Conservation (phyloP, 1,284 basidiomycete genomes). For the Fomitopsis pinicola region DNA sequence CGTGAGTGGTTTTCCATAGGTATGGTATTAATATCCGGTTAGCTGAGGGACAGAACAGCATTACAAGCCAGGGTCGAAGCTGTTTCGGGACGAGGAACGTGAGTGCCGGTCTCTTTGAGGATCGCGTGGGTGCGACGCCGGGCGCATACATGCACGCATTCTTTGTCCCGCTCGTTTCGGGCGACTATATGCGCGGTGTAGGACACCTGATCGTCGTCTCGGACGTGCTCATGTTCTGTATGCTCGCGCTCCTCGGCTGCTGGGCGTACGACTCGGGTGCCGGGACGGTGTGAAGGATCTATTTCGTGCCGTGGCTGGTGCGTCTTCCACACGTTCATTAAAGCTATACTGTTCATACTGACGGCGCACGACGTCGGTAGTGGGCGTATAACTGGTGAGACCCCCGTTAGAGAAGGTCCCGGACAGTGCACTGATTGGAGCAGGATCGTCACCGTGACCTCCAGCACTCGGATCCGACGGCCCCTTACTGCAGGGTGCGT, state of each 20-base stretch:
- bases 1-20: slow-evolving; percentile 13
- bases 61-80: slow-evolving; percentile 27
- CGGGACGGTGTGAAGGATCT: slow-evolving; percentile 24
- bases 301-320: slow-evolving; percentile 58
- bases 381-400: slow-evolving; percentile 33
- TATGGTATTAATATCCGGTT: neutral
- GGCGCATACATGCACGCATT: neutral
- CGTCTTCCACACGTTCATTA: neutral
- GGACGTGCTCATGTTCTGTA: slow-evolving; percentile 50
- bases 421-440: neutral
- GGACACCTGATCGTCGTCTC: slow-evolving; percentile 43
- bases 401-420: neutral
- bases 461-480: slow-evolving; percentile 37
- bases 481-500: slow-evolving; percentile 36
- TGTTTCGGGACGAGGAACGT: slow-evolving; percentile 30
- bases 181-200: neutral
- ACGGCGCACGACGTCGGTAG: slow-evolving; percentile 3
- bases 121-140: slow-evolving; percentile 4
- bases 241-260: slow-evolving; percentile 36
- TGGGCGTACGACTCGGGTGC: slow-evolving; percentile 30
- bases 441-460: slow-evolving; percentile 39
- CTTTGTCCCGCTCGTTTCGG: neutral
- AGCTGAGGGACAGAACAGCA: slow-evolving; percentile 17
- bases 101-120: too few relatives aligned
- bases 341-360: too few relatives aligned